Conservation (phyloP, 306 rosid genomes). For the Cucumis sativus region DNA sequence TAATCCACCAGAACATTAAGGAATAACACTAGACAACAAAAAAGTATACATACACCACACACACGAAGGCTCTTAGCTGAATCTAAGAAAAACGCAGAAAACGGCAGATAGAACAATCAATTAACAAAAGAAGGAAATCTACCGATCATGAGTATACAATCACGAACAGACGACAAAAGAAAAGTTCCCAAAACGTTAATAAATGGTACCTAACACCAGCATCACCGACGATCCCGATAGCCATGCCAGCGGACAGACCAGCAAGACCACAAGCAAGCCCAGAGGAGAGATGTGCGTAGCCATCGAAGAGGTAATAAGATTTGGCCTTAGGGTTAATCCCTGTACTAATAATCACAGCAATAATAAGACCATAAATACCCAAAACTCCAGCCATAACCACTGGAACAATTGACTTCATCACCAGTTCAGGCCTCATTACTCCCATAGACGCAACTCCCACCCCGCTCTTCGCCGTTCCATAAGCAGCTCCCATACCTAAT, state of each 20-base stretch:
- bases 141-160: background rate
- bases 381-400: conserved; percentile 59
- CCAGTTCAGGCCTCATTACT: conserved; percentile 58
- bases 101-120: background rate
- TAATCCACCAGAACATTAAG: background rate
- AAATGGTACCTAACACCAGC: conserved; percentile 43
- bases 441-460: conserved; percentile 64
- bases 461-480: conserved; percentile 55
- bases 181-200: background rate
- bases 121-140: background rate
- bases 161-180: background rate
- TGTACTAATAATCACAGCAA: conserved; percentile 51
- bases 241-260: conserved; percentile 56
- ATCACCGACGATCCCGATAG: conserved; percentile 53
- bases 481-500: conserved; percentile 58
- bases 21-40: background rate
- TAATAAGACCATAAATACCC: conserved; percentile 46
- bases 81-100: background rate
- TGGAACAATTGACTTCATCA: conserved; percentile 57
- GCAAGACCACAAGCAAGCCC: conserved; percentile 57
- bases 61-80: background rate
- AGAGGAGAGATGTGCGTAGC: conserved; percentile 53
- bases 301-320: conserved; percentile 48
- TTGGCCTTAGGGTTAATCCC: conserved; percentile 61
- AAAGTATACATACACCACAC: no score